A percentile compares a stretch with the other conserved stretches of the same genome.
Evolutionary conservation across 306 rosid genomes (phyloP).

Genomic region (Vigna angularis): DNA sequence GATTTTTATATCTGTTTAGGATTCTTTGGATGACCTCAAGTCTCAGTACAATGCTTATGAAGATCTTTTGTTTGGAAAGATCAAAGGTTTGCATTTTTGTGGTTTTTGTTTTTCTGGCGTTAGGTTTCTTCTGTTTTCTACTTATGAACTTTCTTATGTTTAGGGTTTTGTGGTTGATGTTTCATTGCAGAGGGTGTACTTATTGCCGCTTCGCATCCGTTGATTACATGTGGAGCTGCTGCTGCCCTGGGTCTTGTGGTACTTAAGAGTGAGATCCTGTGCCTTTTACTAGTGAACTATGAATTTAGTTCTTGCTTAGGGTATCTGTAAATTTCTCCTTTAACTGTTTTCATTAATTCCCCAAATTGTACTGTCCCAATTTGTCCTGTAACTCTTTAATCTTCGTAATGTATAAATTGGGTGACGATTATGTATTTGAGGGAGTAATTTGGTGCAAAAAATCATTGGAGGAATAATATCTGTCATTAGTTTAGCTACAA

Average conservation of each 20-base stretch:
- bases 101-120: constrained; percentile 26
- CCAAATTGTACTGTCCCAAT: neutral
- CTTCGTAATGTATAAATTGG: neutral
- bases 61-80: constrained; percentile 63
- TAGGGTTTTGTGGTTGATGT: constrained; percentile 16
- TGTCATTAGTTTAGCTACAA: neutral
- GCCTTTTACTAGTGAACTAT: neutral
- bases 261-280: constrained; percentile 64
- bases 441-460: neutral
- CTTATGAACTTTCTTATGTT: constrained; percentile 18
- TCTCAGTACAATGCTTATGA: constrained; percentile 70
- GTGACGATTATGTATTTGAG: neutral
- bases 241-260: constrained; percentile 65
- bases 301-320: neutral
- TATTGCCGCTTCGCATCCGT: constrained; percentile 78
- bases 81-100: constrained; percentile 69
- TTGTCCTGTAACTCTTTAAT: neutral
- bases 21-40: constrained; percentile 64
- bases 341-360: neutral
- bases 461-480: neutral
- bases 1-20: constrained; percentile 50
- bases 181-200: constrained; percentile 70
- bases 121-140: constrained; percentile 15
- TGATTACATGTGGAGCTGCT: constrained; percentile 68
- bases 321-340: neutral